phyloP scores from a whole-genome alignment of 139 green algal genomes.

The Gonium pectorale region DNA sequence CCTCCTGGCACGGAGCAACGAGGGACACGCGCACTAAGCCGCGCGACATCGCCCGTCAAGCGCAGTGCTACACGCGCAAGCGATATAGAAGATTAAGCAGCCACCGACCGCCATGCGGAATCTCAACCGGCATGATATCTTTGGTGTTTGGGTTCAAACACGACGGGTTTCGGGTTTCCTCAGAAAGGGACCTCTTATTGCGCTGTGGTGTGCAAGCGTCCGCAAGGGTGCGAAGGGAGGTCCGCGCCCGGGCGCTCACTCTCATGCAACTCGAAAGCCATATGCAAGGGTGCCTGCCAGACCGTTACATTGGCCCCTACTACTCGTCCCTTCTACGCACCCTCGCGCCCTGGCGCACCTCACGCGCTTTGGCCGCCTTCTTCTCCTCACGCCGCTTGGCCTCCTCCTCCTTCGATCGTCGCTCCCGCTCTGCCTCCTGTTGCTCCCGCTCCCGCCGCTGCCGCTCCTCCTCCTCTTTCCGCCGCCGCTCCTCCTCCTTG shows the following conservation, averaged over 20 bases:
- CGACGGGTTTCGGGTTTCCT: no score
- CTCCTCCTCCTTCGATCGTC: conserved; percentile 5
- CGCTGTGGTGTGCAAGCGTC: no score
- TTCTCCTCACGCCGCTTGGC: neutral
- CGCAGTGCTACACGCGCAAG: no score
- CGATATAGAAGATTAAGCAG: no score
- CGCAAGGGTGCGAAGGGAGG: no score
- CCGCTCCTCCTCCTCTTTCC: conserved; percentile 31
- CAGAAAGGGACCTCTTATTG: no score
- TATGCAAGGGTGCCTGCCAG: neutral
- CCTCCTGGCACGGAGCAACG: conserved; percentile 13
- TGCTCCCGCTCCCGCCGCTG: conserved; percentile 3
- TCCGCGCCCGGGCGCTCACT: no score
- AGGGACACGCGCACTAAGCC: neutral
- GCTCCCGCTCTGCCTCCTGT: conserved; percentile 7
- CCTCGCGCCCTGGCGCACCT: neutral
- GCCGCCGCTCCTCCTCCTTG: neutral
- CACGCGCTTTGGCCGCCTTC: neutral
- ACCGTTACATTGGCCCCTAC: neutral
- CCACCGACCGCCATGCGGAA: no score
- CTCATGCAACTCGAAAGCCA: no score
- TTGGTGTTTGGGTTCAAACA: no score
- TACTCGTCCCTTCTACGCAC: neutral
- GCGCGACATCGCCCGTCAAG: no score
- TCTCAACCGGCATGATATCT: no score